Base-by-base conservation (phyloP, 257 asterid species). In the Striga asiatica region DNA sequence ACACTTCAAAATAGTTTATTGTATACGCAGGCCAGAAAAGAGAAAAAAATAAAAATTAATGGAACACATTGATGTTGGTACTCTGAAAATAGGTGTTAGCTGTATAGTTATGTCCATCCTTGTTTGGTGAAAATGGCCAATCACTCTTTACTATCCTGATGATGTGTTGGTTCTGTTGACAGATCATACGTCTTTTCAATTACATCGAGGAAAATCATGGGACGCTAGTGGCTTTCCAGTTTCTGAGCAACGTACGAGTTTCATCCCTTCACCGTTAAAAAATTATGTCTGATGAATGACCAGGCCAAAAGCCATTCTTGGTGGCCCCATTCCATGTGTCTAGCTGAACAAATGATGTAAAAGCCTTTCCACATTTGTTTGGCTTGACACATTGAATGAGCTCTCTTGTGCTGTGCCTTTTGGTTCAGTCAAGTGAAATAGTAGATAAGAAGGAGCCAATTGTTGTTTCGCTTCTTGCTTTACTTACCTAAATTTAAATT, bases 121-220 rank as follows among this genome's bases (percentile, higher is more conserved):
- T 69, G 9, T 60, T 66, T 49, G 18, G 29, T 56, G 46, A 49
- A 47, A 57, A 29, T 46, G 52, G 17, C 32, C 16, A 38, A 16
- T 50, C 64, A 29, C 32, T 68, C 48, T 65, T 46, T 7, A 21
- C 47, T 68, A 20, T 61, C 61, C 66, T 79, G 52, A 64, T 64
- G 19, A 57, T 55, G 39, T 65, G 47, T 21, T 35, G 45, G 21
- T 71, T 64, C 54, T 57, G 48, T 64, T 72, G 65, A 62, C 97
- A 92, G 98, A 76, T 82, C 34, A 84, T 88, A 62, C 83, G 83
- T 11, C 97, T 92, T 71, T 92, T 92, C 78, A 64, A 66, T 66
- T 74, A 82, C 76, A 74, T 88, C 68, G 75, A 92, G 83, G 91
- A 92, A 68, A 77, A 88, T 58, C 93, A 79, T 39, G 98, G 98